Conservation (phyloP, 1,284 basidiomycete genomes). For the Cutaneotrichosporon cyanovorans region DNA sequence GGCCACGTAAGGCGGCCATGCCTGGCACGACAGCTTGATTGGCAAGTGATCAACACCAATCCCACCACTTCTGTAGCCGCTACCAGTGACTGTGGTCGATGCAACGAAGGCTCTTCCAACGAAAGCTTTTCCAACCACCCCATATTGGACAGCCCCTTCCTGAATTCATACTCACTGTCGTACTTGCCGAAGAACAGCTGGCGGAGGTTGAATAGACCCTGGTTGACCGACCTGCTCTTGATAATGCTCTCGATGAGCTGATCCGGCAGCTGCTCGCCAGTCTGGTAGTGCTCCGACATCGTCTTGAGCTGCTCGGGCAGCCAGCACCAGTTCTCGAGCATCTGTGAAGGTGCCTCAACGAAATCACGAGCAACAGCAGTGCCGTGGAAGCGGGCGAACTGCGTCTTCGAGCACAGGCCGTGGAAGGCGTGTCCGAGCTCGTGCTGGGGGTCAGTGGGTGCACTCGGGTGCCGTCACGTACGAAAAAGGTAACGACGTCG, state of each 20-base stretch:
- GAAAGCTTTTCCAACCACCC: no score
- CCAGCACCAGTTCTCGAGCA: slow-evolving; percentile 74
- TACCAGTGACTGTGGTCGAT: no score
- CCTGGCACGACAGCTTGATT: no score
- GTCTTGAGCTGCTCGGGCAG: slow-evolving; percentile 20
- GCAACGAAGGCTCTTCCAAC: no score
- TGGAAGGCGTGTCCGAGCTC: slow-evolving; percentile 81
- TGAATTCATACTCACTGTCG: slow-evolving; percentile 14
- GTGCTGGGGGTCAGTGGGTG: slow-evolving; percentile 39
- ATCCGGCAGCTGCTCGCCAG: slow-evolving; percentile 16
- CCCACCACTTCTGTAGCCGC: no score
- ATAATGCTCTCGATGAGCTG: slow-evolving; percentile 16
- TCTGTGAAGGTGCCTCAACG: slow-evolving; percentile 78
- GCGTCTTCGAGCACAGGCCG: slow-evolving; percentile 63
- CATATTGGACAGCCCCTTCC: no score
- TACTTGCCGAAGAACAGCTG: slow-evolving; percentile 20
- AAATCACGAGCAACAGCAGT: slow-evolving; percentile 59
- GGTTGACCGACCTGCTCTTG: slow-evolving; percentile 20
- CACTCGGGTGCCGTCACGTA: not conserved
- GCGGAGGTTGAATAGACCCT: slow-evolving; percentile 17
- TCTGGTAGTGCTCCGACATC: slow-evolving; percentile 20
- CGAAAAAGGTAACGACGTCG: no score
- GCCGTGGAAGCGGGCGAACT: slow-evolving; percentile 69
- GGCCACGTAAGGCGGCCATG: no score
- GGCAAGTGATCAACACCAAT: no score